Conservation (phyloP, 306 rosid genomes). For the Cicer bijugum region DNA sequence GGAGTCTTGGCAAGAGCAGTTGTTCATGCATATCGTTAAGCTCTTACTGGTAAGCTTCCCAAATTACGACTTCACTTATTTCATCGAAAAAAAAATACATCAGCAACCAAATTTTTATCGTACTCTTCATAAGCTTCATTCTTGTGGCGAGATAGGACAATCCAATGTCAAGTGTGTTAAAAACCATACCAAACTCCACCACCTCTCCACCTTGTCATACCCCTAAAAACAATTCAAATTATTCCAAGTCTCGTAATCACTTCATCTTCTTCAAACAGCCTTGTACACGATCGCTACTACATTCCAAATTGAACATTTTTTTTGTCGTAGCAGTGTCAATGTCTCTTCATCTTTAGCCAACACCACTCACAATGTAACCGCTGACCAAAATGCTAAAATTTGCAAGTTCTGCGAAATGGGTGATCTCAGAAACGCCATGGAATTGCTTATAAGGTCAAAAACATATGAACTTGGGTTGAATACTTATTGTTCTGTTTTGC, state of each 20-base stretch:
- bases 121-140: neutral
- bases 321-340: slow-evolving; percentile 29
- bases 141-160: slow-evolving; percentile 6
- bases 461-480: slow-evolving; percentile 55
- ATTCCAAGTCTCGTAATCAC: slow-evolving; percentile 31
- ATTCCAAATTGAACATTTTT: slow-evolving; percentile 37
- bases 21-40: slow-evolving; percentile 70
- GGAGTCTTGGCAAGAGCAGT: slow-evolving; percentile 64
- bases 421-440: too few relatives aligned
- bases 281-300: slow-evolving; percentile 23
- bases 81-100: too few relatives aligned
- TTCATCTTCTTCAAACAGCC: slow-evolving; percentile 46
- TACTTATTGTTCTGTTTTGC: slow-evolving; percentile 58
- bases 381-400: too few relatives aligned
- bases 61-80: too few relatives aligned
- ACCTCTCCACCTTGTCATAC: slow-evolving; percentile 29
- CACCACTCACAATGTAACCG: too few relatives aligned
- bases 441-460: slow-evolving; percentile 29
- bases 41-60: slow-evolving; percentile 56
- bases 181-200: slow-evolving; percentile 43
- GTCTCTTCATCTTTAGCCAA: slow-evolving; percentile 32
- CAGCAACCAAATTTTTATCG: too few relatives aligned
- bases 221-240: neutral
- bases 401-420: too few relatives aligned
- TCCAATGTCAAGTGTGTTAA: slow-evolving; percentile 46